phyloP scores from a whole-genome alignment of 192 early-diverging fungal species.

The Backusella mclennaniae region DNA sequence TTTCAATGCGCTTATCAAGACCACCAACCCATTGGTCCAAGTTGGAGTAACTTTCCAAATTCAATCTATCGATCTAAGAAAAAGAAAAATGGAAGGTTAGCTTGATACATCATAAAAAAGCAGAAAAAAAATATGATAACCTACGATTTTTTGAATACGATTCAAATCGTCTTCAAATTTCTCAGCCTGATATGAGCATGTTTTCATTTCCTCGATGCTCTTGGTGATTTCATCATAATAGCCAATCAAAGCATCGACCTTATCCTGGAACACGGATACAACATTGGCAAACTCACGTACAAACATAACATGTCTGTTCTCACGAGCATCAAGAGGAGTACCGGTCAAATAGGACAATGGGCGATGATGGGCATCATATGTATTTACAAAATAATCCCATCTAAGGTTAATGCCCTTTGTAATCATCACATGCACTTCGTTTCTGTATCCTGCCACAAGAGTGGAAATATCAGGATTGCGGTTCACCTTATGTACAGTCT shows the following conservation, averaged over 20 bases:
- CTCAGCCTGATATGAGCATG: constrained; percentile 71
- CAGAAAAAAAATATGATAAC: background rate
- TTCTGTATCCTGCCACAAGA: constrained; percentile 92
- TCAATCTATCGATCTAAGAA: constrained; percentile 81
- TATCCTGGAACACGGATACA: constrained; percentile 95
- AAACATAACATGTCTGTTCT: constrained; percentile 89
- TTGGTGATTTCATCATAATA: constrained; percentile 82
- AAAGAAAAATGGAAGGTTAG: background rate
- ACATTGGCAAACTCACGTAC: constrained; percentile 91
- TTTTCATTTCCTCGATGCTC: constrained; percentile 79
- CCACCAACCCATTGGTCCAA: constrained; percentile 85
- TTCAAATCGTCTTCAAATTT: constrained; percentile 69
- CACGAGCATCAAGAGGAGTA: constrained; percentile 58
- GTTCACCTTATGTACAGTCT: constrained; percentile 78
- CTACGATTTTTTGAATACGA: constrained; percentile 82
- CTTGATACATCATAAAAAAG: background rate
- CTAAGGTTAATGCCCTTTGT: constrained; percentile 72
- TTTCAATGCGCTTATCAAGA: constrained; percentile 79
- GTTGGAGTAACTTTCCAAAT: constrained; percentile 93
- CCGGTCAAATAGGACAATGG: constrained; percentile 42
- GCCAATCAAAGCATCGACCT: constrained; percentile 79
- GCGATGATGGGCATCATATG: constrained; percentile 51
- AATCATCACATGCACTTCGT: constrained; percentile 89
- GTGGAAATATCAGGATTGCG: constrained; percentile 71
- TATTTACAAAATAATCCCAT: constrained; percentile 95